Conservation (phyloP, 1,139 yeast genomes). For the Candida frijolesensis region DNA sequence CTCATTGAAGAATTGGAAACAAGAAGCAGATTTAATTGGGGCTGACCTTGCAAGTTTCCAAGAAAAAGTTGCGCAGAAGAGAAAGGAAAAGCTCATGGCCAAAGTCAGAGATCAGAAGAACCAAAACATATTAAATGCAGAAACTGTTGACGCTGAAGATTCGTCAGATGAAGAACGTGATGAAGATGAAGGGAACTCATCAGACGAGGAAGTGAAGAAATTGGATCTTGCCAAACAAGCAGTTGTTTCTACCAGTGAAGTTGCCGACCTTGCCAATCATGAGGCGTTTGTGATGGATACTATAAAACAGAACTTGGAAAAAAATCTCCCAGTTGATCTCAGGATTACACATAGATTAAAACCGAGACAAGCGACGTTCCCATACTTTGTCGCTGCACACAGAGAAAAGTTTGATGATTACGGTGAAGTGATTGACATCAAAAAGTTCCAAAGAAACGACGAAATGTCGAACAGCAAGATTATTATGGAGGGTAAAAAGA, state of each 20-base stretch:
- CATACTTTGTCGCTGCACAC: constrained; percentile 49
- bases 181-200: constrained; percentile 21
- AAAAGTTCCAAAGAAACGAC: constrained; percentile 67
- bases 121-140: constrained; percentile 53
- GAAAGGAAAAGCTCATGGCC: constrained; percentile 50
- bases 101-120: constrained; percentile 60
- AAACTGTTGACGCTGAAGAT: constrained; percentile 37
- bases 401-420: constrained; percentile 78
- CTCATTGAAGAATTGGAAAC: constrained; percentile 33
- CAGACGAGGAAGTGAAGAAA: constrained; percentile 12
- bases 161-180: constrained; percentile 43
- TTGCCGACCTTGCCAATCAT: constrained; percentile 40
- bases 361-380: constrained; percentile 79
- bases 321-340: constrained; percentile 56
- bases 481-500: constrained; percentile 35
- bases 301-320: constrained; percentile 40
- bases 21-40: constrained; percentile 54
- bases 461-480: constrained; percentile 42
- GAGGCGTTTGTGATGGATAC: constrained; percentile 46
- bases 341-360: constrained; percentile 58
- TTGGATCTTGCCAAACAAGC: constrained; percentile 10
- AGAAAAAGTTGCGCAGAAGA: constrained; percentile 41
- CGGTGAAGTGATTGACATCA: constrained; percentile 68
- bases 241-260: constrained; percentile 11
- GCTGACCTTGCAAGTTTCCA: constrained; percentile 52